Base-by-base conservation (phyloP, 2,329 filamentous ascomycete genomes). In the Aspergillus eucalypticola region DNA sequence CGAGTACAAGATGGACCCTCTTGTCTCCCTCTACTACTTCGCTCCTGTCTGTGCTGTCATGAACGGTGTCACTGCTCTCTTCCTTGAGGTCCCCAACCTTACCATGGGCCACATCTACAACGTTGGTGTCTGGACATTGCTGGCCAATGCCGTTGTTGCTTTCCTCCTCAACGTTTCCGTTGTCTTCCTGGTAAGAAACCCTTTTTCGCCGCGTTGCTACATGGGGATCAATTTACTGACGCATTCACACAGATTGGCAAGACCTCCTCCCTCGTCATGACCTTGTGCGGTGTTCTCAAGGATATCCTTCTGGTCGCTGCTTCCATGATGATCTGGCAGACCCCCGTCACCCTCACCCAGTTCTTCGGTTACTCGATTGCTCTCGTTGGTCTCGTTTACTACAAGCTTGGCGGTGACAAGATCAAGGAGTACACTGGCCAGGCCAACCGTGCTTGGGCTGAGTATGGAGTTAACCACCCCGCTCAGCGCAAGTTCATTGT, bases 21-120 rank as follows among this genome's bases (percentile, higher is more conserved):
- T 96, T 38, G 91, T 95, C 63, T 91, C 90, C 32, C 84, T 96
- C 21, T 96, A 96, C 83, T 96, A 96, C 82, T 96, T 91, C 73
- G 92, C 91, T 0, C 91, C 91, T 5, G 88, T 92, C 52, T 96
- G 91, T 77, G 90, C 90, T 52, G 77, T 88, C 69, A 92, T 92
- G 87, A 96, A 96, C 78, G 81, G 89, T 58, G 67, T 89, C 39
- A 86, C 91, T 35, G 86, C 89, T 62, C 74, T 91, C 60, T 80
- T 90, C 66, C 81, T 86, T n/a, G 91, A 96, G 77, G 74, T 89
- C 2, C 85, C 85, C 38, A 80, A 73, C 39, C 86, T 96, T 77
- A 82, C 85, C 50, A 82, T 88, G 78, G 83, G 79, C 46, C 87
- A 93, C 67, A 79, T 92, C 64, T 82, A 86, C 70, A 81, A 83